Conservation (phyloP, 1,284 basidiomycete genomes). For the Takashimella tepidaria region DNA sequence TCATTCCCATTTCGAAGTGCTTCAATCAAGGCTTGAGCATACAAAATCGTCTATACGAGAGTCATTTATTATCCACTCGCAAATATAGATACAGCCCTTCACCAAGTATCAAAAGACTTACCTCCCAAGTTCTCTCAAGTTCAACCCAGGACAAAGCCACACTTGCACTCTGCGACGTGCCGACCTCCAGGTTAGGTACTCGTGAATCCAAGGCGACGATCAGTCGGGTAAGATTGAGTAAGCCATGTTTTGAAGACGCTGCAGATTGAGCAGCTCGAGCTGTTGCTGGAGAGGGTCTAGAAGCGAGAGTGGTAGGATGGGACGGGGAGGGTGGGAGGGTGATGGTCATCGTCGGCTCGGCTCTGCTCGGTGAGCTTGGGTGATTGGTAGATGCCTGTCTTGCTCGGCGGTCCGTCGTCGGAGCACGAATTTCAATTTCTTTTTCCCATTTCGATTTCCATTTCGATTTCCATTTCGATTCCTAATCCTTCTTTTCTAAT, state of each 20-base stretch:
- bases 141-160: slow-evolving; percentile 27
- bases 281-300: slow-evolving; percentile 26
- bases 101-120: slow-evolving; percentile 16
- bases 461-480: background rate
- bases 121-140: slow-evolving; percentile 43
- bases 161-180: slow-evolving; percentile 9
- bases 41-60: slow-evolving; percentile 33
- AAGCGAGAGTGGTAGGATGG: no score
- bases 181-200: slow-evolving; percentile 5
- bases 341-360: no score
- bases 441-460: no score
- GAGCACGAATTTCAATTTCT: no score
- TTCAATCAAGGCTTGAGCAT: slow-evolving; percentile 34
- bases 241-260: slow-evolving; percentile 32
- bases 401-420: no score
- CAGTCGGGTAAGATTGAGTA: slow-evolving; percentile 43
- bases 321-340: no score
- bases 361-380: background rate
- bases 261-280: slow-evolving; percentile 26
- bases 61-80: no score
- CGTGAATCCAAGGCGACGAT: slow-evolving; percentile 31
- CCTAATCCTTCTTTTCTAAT: background rate
- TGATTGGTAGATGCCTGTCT: background rate
- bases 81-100: no score
- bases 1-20: slow-evolving; percentile 32